A percentile compares a stretch with the other conserved stretches of the same genome.
Conservation (phyloP, 2,329 filamentous ascomycete species). For the Colletotrichum echinochloae region DNA sequence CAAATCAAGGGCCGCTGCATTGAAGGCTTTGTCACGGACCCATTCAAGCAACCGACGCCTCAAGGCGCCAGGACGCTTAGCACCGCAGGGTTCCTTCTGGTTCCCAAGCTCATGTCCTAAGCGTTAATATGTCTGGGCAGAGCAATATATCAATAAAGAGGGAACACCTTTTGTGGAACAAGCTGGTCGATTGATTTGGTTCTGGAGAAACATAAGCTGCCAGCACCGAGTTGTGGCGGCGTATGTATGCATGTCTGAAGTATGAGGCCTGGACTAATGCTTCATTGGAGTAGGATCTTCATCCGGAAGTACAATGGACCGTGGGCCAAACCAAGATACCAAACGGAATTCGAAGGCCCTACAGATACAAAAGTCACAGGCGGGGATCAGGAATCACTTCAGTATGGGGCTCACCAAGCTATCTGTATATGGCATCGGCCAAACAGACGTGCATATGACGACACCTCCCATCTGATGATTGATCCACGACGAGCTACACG, state of each 20-base stretch:
- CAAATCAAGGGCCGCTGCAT: too few relatives aligned
- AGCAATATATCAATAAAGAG: neutral
- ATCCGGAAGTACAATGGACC: neutral
- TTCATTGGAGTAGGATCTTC: neutral
- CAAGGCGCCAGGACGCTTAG: too few relatives aligned
- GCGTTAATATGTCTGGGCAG: too few relatives aligned
- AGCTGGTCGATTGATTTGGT: neutral
- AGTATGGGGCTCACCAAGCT: neutral
- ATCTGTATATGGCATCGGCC: neutral
- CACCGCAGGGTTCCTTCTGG: neutral
- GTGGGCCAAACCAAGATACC: neutral
- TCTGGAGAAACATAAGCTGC: neutral
- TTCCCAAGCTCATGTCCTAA: too few relatives aligned
- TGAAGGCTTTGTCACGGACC: neutral
- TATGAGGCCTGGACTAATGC: neutral
- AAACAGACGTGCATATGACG: neutral
- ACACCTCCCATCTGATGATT: neutral
- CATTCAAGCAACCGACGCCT: neutral
- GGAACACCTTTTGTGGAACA: neutral
- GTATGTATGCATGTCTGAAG: neutral
- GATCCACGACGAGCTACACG: neutral
- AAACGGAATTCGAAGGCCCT: neutral
- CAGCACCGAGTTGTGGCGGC: neutral
- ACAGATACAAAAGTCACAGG: neutral
- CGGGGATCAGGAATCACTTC: neutral